phyloP scores from a whole-genome alignment of 352 stramenopile species.

The Aphanomyces astaci region DNA sequence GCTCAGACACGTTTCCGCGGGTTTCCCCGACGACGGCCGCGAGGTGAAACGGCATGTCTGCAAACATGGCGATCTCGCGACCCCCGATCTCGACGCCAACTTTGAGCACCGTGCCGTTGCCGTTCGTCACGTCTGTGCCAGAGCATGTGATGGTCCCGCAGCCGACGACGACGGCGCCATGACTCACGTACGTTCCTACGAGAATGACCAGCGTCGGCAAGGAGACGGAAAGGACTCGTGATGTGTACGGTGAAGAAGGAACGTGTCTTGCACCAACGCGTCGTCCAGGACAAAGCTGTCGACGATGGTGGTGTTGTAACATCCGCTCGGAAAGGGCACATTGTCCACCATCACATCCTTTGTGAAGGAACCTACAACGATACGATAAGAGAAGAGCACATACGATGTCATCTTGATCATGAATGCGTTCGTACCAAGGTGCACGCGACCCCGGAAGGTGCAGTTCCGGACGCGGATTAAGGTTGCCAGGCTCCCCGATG shows the following conservation, averaged over 20 bases:
- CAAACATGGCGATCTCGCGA: conserved; percentile 54
- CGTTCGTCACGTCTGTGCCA: conserved; percentile 26
- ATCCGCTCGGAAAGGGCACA: conserved; percentile 46
- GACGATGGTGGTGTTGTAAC: conserved; percentile 59
- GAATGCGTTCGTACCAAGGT: too few species aligned
- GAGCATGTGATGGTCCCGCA: conserved; percentile 53
- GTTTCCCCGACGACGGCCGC: conserved; percentile 36
- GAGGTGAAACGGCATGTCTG: conserved; percentile 60
- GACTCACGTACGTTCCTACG: conserved; percentile 25
- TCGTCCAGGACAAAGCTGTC: conserved; percentile 61
- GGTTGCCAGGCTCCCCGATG: conserved; percentile 31
- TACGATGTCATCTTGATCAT: too few species aligned
- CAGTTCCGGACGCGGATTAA: conserved; percentile 46
- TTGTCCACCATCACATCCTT: conserved; percentile 39
- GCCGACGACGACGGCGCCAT: conserved; percentile 42
- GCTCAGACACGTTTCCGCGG: conserved; percentile 34
- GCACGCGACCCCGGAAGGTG: conserved; percentile 55
- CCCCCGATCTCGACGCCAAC: conserved; percentile 79
- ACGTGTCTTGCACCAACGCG: conserved; percentile 62
- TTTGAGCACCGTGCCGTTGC: conserved; percentile 56
- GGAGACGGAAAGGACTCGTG: neutral
- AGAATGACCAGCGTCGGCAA: neutral
- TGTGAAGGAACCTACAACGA: conserved; percentile 12
- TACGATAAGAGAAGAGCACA: neutral
- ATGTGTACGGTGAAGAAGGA: conserved; percentile 40